phyloP scores from a whole-genome alignment of 352 stramenopile genomes.

The Pythium sukuiense region DNA sequence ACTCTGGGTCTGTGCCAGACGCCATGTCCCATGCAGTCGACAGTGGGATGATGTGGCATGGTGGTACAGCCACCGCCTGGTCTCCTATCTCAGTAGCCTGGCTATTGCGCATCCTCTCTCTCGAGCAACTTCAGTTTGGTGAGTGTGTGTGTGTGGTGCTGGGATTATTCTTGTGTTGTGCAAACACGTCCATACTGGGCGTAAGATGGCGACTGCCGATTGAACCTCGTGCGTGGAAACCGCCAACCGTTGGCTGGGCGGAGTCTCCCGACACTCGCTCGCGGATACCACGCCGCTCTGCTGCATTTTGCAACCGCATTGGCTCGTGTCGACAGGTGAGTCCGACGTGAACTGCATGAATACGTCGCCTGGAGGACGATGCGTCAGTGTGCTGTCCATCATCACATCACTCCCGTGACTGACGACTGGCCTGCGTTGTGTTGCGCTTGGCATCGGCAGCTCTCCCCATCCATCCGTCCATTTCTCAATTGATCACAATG shows the following conservation, averaged over 20 bases:
- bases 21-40: slow-evolving; percentile 16
- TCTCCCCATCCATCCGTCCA: slow-evolving; percentile 6
- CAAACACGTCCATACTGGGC: slow-evolving; percentile 18
- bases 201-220: not conserved
- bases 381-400: not conserved
- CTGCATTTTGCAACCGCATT: not conserved
- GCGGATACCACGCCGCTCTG: not conserved
- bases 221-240: slow-evolving; percentile 11
- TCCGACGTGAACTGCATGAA: not conserved
- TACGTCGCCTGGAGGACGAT: not conserved
- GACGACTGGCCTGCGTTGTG: not conserved
- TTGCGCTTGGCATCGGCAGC: no score
- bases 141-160: slow-evolving; percentile 5
- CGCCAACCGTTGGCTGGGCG: slow-evolving; percentile 24
- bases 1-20: slow-evolving; percentile 19
- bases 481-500: slow-evolving; percentile 35
- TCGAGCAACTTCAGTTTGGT: slow-evolving; percentile 22
- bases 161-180: slow-evolving; percentile 32
- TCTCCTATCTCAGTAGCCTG: slow-evolving; percentile 21
- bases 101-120: slow-evolving; percentile 15
- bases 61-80: not conserved
- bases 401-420: no score
- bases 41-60: slow-evolving; percentile 14
- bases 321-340: not conserved
- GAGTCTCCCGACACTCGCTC: not conserved